phyloP scores from a whole-genome alignment of 177 flowering plant genomes.

The Vitis hybrid region DNA sequence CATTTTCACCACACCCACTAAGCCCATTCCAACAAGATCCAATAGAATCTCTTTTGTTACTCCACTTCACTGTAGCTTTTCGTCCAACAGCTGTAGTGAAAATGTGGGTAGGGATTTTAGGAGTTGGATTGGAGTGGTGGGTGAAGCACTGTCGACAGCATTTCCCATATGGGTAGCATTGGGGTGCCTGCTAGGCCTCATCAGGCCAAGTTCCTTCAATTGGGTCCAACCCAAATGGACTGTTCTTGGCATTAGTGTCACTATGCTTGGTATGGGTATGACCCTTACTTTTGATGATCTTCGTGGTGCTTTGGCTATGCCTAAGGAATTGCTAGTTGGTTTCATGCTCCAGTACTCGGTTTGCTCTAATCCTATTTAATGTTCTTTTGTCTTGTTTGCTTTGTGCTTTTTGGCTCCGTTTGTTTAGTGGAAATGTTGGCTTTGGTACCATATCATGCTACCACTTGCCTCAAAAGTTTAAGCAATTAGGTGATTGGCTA shows the following conservation, averaged over 20 bases:
- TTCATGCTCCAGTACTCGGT: conserved; percentile 85
- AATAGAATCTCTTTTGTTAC: no score
- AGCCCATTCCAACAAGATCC: no score
- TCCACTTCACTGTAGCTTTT: neutral
- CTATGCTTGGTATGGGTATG: no score
- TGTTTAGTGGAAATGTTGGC: no score
- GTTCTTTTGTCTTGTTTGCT: no score
- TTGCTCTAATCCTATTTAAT: conserved; percentile 10
- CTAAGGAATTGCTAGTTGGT: conserved; percentile 68
- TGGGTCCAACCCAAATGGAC: no score
- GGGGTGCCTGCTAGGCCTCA: conserved; percentile 68
- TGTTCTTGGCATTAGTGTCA: no score
- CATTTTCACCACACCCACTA: no score
- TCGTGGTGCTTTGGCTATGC: conserved; percentile 77
- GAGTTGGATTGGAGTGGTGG: conserved; percentile 38
- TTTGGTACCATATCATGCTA: no score
- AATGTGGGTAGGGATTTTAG: conserved; percentile 18
- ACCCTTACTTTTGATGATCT: conserved; percentile 49
- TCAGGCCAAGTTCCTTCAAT: conserved; percentile 46
- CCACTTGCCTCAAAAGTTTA: no score
- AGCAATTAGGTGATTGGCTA: no score
- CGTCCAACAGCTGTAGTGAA: conserved; percentile 30
- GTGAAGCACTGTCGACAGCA: conserved; percentile 64
- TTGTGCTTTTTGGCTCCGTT: no score
- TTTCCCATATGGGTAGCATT: conserved; percentile 89